Evolutionary conservation across 768 basidiomycete species (phyloP).

Genomic region (Sarcodon aspratus): DNA sequence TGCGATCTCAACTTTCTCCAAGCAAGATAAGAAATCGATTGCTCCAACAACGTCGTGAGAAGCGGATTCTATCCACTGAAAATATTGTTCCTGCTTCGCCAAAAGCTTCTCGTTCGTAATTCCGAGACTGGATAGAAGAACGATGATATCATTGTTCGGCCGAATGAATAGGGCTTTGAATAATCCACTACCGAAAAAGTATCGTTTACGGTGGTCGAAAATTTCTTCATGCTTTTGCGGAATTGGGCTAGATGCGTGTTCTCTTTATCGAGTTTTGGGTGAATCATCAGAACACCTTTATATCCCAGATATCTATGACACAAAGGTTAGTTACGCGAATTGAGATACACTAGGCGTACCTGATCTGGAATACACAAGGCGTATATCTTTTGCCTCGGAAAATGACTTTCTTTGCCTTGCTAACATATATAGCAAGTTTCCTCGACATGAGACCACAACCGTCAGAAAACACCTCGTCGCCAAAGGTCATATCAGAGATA

Average conservation of each 20-base stretch:
- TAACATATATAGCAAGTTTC: constrained; percentile 38
- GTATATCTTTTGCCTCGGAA: constrained; percentile 47
- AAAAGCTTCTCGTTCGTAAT: constrained; percentile 41
- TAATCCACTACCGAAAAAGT: constrained; percentile 61
- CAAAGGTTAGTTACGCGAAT: neutral
- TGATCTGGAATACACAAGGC: constrained; percentile 51
- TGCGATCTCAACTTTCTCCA: constrained; percentile 35
- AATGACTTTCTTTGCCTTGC: constrained; percentile 40
- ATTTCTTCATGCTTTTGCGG: constrained; percentile 63
- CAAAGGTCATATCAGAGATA: constrained; percentile 45
- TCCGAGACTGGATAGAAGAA: constrained; percentile 53
- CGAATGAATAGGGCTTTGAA: constrained; percentile 54
- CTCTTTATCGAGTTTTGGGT: constrained; percentile 42
- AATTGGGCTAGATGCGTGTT: constrained; percentile 41
- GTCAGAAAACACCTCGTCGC: constrained; percentile 54
- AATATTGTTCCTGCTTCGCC: constrained; percentile 45
- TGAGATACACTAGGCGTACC: constrained; percentile 22
- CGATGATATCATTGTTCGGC: constrained; percentile 63
- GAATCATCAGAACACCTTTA: constrained; percentile 61
- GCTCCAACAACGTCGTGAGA: constrained; percentile 35
- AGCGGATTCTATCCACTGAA: constrained; percentile 44
- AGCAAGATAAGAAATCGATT: constrained; percentile 43
- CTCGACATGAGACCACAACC: constrained; percentile 57
- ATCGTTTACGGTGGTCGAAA: constrained; percentile 38
- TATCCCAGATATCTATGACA: constrained; percentile 49